Conservation (phyloP, 2,329 filamentous ascomycete genomes). For the Hypomyces perniciosus region DNA sequence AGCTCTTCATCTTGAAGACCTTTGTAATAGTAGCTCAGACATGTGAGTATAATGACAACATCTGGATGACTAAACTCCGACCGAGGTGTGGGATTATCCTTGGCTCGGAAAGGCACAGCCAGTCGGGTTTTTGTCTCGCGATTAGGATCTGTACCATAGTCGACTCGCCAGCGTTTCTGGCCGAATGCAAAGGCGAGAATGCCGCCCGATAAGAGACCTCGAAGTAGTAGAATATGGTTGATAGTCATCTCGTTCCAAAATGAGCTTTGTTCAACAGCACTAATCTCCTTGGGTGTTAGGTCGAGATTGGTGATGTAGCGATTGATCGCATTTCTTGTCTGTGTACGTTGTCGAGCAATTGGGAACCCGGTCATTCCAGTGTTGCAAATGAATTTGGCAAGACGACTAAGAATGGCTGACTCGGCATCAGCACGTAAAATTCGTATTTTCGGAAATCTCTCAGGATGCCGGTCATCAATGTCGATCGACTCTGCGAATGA, state of each 20-base stretch:
- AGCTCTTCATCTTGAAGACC: slow-evolving; percentile 50
- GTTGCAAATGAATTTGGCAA: slow-evolving; percentile 38
- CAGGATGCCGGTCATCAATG: slow-evolving; percentile 23
- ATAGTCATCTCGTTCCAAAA: slow-evolving; percentile 32
- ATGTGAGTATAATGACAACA: slow-evolving; percentile 50
- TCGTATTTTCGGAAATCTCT: slow-evolving; percentile 43
- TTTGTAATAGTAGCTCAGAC: slow-evolving; percentile 49
- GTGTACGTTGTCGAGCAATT: slow-evolving; percentile 29
- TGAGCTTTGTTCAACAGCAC: slow-evolving; percentile 26
- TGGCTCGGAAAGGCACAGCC: slow-evolving; percentile 54
- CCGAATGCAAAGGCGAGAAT: slow-evolving; percentile 48
- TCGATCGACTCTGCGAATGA: slow-evolving; percentile 37
- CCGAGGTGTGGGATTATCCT: slow-evolving; percentile 48
- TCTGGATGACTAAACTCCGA: slow-evolving; percentile 61
- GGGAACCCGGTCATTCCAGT: slow-evolving; percentile 38
- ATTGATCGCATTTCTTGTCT: slow-evolving; percentile 26
- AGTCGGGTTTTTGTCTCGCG: slow-evolving; percentile 39
- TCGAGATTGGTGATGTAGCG: slow-evolving; percentile 39
- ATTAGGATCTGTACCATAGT: slow-evolving; percentile 50
- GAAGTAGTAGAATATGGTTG: slow-evolving; percentile 40
- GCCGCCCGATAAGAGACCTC: slow-evolving; percentile 50
- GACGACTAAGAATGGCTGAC: slow-evolving; percentile 20
- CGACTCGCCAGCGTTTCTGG: slow-evolving; percentile 58
- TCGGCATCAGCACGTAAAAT: slow-evolving; percentile 35
- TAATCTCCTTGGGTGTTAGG: slow-evolving; percentile 24